These are phyloP conservation scores for Ogataea methanolica DNA, from an alignment of 805 yeast species.

Conservation along the genomic window DNA sequence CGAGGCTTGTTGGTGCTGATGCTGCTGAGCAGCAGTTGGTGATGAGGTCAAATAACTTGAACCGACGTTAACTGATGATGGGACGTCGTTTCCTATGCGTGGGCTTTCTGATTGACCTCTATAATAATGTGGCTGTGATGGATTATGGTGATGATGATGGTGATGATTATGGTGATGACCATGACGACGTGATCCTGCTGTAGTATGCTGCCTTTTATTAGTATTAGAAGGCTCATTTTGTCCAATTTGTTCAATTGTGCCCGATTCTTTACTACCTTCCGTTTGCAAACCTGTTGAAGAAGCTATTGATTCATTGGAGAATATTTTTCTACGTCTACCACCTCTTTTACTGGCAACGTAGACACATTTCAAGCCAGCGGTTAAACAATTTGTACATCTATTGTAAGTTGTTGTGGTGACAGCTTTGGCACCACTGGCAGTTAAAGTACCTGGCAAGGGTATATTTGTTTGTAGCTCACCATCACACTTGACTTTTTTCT, in stretches of 20 bases:
- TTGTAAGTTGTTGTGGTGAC: conserved; percentile 20
- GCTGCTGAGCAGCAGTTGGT: neutral
- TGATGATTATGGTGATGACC: too few relatives aligned
- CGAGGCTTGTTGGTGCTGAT: neutral
- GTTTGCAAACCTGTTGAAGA: neutral
- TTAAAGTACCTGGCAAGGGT: neutral
- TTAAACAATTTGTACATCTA: conserved; percentile 47
- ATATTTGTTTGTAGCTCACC: conserved; percentile 40
- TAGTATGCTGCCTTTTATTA: too few relatives aligned
- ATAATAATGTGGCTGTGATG: too few relatives aligned
- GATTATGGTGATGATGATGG: too few relatives aligned
- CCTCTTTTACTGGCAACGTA: conserved; percentile 56
- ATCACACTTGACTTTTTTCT: conserved; percentile 62
- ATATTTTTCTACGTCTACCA: conserved; percentile 42
- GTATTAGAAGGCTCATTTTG: too few relatives aligned
- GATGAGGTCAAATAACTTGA: neutral
- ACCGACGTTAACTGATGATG: too few relatives aligned
- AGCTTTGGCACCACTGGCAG: conserved; percentile 1
- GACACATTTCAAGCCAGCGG: conserved; percentile 44
- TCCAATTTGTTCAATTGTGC: neutral
- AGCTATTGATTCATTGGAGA: conserved; percentile 5
- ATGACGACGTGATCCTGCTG: too few relatives aligned
- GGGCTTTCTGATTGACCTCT: too few relatives aligned
- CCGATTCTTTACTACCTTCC: neutral
- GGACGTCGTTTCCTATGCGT: too few relatives aligned